Evolutionary conservation across 441 rosid genomes (phyloP).

Genomic region (Raphanus hybrid): DNA sequence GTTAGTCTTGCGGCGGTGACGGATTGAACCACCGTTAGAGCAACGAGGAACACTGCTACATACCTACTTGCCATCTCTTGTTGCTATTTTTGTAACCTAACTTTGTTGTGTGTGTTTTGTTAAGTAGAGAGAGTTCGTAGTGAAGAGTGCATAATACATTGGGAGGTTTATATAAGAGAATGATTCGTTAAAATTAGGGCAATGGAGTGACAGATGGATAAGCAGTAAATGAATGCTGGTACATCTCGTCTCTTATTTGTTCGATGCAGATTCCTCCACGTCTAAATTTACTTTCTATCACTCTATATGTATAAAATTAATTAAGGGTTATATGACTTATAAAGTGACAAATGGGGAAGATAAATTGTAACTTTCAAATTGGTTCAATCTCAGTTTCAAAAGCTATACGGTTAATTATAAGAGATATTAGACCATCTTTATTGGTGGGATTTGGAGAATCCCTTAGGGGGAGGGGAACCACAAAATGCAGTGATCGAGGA

Average conservation of each 20-base stretch:
- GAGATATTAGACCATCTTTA: background rate
- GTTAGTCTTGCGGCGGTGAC: slow-evolving; percentile 47
- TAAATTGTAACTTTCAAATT: background rate
- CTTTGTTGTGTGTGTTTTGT: slow-evolving; percentile 10
- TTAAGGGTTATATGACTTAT: background rate
- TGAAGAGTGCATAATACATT: slow-evolving; percentile 22
- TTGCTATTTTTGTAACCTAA: background rate
- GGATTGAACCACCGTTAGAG: slow-evolving; percentile 35
- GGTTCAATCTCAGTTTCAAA: background rate
- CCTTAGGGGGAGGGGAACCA: no score
- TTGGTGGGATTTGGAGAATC: no score
- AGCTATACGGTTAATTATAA: background rate
- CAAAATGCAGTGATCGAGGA: no score
- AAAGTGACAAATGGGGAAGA: background rate
- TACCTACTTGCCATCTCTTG: slow-evolving; percentile 32
- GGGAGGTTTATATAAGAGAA: slow-evolving; percentile 37
- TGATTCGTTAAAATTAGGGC: slow-evolving; percentile 32
- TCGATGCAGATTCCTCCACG: slow-evolving; percentile 36
- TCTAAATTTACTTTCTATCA: slow-evolving; percentile 14
- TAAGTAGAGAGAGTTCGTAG: slow-evolving; percentile 27
- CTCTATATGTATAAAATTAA: slow-evolving; percentile 3
- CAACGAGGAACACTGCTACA: slow-evolving; percentile 30
- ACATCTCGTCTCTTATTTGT: slow-evolving; percentile 38
- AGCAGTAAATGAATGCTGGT: slow-evolving; percentile 24
- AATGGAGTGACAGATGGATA: slow-evolving; percentile 28